Evolutionary conservation across 495 filamentous ascomycete genomes (phyloP).

Genomic region (Daldinia concentrica): DNA sequence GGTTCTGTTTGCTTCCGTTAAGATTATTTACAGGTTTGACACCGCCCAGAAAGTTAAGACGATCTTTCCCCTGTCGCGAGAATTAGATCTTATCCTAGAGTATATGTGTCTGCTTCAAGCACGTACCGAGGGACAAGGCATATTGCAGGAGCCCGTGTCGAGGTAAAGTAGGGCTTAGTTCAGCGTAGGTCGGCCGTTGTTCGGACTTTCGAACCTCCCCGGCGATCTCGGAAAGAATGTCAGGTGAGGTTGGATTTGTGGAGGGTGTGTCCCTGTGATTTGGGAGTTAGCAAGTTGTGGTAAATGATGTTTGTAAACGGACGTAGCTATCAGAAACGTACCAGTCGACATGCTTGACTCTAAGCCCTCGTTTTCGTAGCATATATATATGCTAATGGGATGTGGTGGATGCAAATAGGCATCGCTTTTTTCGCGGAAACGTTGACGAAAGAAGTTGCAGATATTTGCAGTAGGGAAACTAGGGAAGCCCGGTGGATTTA

Average conservation of each 20-base stretch:
- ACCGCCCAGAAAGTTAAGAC: not conserved
- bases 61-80: constrained; percentile 7
- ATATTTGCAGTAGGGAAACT: constrained; percentile 1
- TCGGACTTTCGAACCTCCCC: constrained; percentile 28
- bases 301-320: not conserved
- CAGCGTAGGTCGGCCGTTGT: not conserved
- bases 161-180: constrained; percentile 3
- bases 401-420: constrained; percentile 22
- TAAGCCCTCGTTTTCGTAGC: constrained; percentile 27
- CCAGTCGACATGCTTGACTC: constrained; percentile 49
- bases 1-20: constrained; percentile 22
- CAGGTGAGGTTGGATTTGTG: constrained; percentile 34
- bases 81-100: constrained; percentile 7
- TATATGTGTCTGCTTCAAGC: not conserved
- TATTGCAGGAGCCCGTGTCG: constrained; percentile 19
- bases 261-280: constrained; percentile 23
- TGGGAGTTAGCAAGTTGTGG: constrained; percentile 6
- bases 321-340: constrained; percentile 14
- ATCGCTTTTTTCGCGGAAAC: constrained; percentile 25
- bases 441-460: constrained; percentile 16
- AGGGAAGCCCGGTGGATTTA: not conserved
- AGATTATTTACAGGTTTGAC: constrained; percentile 38
- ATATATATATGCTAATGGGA: constrained; percentile 23
- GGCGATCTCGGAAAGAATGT: constrained; percentile 38
- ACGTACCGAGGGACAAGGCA: constrained; percentile 15